Evolutionary conservation across 371 early-diverging fungal species (phyloP), one percentile per base, ranked within the genome.

Genomic region (Synchytrium microbalum): DNA sequence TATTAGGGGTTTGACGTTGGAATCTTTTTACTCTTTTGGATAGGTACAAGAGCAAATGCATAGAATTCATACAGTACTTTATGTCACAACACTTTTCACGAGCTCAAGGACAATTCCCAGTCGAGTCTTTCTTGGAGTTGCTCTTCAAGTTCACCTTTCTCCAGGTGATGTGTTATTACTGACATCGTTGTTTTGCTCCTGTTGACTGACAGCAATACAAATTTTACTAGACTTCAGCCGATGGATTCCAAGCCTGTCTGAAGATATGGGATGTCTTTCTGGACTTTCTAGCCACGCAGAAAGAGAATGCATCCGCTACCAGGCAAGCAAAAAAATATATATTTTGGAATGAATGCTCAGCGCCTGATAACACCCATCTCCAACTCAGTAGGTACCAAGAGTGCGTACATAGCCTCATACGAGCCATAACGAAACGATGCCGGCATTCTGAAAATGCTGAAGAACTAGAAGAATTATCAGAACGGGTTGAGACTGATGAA

Each of bases 121-220:
- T 28, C 13, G 28, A 25, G 24, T 28, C 25, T 13, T 55, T 55
- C 28, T 55, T 55, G 56, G 25, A 55, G 23, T 55, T 55, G 56
- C 28, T 55, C 13, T 55, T 13, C 56, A 55, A 55, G 25, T 55
- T 55, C 56, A 55, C 56, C 23, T 55, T 38, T 38, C 46, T 38
- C 19, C 46, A 38, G 46, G 46, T 38, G n/a, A n/a, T n/a, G 19
- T 38, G 19, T 19, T 38, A 38, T 38, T 5, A 38, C 19, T 38
- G 10, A 10, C 10, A 10, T 38, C 10, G 10, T 38, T 10, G 5
- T 38, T 38, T 19, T 19, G 10, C 46, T 19, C 46, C 19, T 38
- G 5, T 38, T 38, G 10, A 10, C 46, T 38, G 46, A 38, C 5
- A 10, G 46, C 19, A 5, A 10, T 38, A 10, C 5, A 5, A 19